A percentile compares a stretch with the other conserved stretches of the same genome.
Conservation (phyloP, 371 early-diverging fungal genomes). For the Dichotomocladium elegans region DNA sequence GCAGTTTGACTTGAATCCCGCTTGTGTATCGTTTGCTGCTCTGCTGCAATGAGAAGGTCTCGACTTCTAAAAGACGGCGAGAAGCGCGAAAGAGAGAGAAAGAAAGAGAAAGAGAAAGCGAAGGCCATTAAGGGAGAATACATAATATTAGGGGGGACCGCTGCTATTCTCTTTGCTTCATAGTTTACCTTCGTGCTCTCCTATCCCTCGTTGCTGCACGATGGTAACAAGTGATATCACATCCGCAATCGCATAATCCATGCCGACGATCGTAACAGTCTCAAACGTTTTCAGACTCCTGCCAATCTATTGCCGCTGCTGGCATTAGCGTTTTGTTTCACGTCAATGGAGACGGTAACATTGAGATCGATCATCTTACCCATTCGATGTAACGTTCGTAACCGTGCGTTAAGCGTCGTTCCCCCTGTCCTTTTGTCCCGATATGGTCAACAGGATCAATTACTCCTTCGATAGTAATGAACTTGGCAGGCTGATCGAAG, state of each 20-base stretch:
- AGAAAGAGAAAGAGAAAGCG: too few species aligned
- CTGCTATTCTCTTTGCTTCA: background rate
- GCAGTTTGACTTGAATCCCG: slow-evolving; percentile 37
- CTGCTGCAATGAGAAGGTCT: slow-evolving; percentile 30
- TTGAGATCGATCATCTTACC: slow-evolving; percentile 10
- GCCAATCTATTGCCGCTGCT: slow-evolving; percentile 16
- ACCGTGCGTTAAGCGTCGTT: slow-evolving; percentile 22
- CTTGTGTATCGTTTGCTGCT: slow-evolving; percentile 20
- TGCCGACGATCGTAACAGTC: slow-evolving; percentile 34
- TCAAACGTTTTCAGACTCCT: slow-evolving; percentile 25
- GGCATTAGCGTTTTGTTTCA: background rate
- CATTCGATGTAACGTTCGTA: slow-evolving; percentile 41
- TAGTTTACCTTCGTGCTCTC: slow-evolving; percentile 34
- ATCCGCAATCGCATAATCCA: slow-evolving; percentile 38
- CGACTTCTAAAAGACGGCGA: slow-evolving; percentile 19
- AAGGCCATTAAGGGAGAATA: too few species aligned
- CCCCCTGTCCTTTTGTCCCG: background rate
- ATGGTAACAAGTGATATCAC: slow-evolving; percentile 35
- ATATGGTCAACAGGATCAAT: slow-evolving; percentile 28
- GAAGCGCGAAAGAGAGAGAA: too few species aligned
- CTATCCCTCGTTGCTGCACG: slow-evolving; percentile 31
- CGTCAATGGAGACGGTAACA: background rate
- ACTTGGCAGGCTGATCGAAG: slow-evolving; percentile 16
- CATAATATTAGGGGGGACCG: background rate
- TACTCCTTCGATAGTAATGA: slow-evolving; percentile 34